A percentile compares a stretch with the other conserved stretches of the same genome.
Conservation (phyloP, 2,329 filamentous ascomycete genomes). For the Aspergillus sp. region DNA sequence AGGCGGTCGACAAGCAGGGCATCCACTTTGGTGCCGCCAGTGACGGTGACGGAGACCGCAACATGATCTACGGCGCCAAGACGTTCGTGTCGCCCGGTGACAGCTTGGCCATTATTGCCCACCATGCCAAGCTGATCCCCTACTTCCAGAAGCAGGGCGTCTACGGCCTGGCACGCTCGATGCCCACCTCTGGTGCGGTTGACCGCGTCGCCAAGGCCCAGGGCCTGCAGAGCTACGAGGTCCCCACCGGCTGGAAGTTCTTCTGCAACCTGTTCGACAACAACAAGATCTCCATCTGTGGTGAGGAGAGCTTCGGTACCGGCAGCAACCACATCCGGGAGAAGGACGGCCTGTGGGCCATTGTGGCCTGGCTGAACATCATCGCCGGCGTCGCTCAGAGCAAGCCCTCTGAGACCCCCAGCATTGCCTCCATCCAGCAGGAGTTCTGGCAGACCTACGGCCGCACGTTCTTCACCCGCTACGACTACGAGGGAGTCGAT, state of each 20-base stretch:
- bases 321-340: constrained; percentile 98
- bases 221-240: constrained; percentile 88
- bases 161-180: constrained; percentile 90
- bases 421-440: constrained; percentile 92
- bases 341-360: constrained; percentile 97
- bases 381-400: constrained; percentile 89
- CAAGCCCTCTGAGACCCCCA: constrained; percentile 75
- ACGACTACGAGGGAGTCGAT: constrained; percentile 96
- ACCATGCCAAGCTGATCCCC: constrained; percentile 92
- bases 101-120: constrained; percentile 95
- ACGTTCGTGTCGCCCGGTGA: constrained; percentile 96
- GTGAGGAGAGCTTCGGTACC: constrained; percentile 97
- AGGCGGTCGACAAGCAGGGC: constrained; percentile 83
- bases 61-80: constrained; percentile 99
- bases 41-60: constrained; percentile 95
- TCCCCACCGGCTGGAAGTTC: constrained; percentile 99
- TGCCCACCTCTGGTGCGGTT: constrained; percentile 95
- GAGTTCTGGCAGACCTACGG: constrained; percentile 97
- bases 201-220: constrained; percentile 96
- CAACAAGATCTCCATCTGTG: constrained; percentile 95
- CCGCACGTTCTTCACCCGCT: constrained; percentile 97
- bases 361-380: constrained; percentile 98
- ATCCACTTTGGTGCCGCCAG: constrained; percentile 96
- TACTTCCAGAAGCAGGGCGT: constrained; percentile 99
- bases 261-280: constrained; percentile 95